Percentiles rank a stretch among this genome's conserved stretches.
Conservation (phyloP, 2,329 filamentous ascomycete genomes). For the Fusarium cicatricum region DNA sequence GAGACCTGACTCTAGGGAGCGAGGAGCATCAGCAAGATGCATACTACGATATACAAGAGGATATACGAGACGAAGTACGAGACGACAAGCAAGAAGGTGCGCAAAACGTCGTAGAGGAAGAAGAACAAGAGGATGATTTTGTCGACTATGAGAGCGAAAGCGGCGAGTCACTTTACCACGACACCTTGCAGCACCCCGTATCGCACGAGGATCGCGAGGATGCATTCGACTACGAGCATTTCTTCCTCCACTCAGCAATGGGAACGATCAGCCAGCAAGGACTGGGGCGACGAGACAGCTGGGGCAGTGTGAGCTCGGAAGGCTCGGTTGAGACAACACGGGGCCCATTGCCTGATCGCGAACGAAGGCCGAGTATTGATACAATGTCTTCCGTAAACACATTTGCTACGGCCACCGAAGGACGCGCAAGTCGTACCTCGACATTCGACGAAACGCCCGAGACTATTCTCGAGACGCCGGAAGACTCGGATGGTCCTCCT, state of each 20-base stretch:
- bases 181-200: slow-evolving; percentile 64
- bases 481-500: slow-evolving; percentile 31
- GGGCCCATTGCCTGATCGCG: slow-evolving; percentile 48
- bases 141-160: slow-evolving; percentile 66
- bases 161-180: slow-evolving; percentile 70
- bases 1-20: slow-evolving; percentile 12
- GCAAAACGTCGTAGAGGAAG: slow-evolving; percentile 47
- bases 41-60: background rate
- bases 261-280: slow-evolving; percentile 69
- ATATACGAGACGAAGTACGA: slow-evolving; percentile 41
- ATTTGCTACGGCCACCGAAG: slow-evolving; percentile 66
- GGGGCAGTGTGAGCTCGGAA: slow-evolving; percentile 65
- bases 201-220: slow-evolving; percentile 94
- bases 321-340: slow-evolving; percentile 70
- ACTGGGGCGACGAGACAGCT: slow-evolving; percentile 48
- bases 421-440: slow-evolving; percentile 51
- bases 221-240: slow-evolving; percentile 96
- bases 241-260: slow-evolving; percentile 93
- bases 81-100: slow-evolving; percentile 9
- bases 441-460: slow-evolving; percentile 28
- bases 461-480: slow-evolving; percentile 34
- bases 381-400: slow-evolving; percentile 62
- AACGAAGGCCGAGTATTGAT: slow-evolving; percentile 56
- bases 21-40: slow-evolving; percentile 37
- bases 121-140: slow-evolving; percentile 48